These are phyloP conservation scores for Raddia distichophylla DNA, from an alignment of 176 grass and related monocot genomes.

Conservation along the genomic window DNA sequence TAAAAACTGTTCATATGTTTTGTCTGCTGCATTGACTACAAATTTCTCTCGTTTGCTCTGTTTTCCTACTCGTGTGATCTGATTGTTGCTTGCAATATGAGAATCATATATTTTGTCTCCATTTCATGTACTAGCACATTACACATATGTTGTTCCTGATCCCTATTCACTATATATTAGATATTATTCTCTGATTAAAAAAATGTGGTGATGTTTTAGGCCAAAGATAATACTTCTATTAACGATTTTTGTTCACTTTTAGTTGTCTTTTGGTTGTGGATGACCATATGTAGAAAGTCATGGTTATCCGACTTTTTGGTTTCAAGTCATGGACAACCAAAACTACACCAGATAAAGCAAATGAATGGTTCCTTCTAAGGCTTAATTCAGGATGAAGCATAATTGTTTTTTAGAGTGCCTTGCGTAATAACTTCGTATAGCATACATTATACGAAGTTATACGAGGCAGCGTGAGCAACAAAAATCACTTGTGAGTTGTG, in stretches of 20 bases:
- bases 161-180: not conserved
- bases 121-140: conserved; percentile 28
- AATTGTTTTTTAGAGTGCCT: not conserved
- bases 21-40: not conserved
- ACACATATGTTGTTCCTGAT: not conserved
- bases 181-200: not conserved
- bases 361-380: not conserved
- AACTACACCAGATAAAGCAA: not conserved
- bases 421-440: too few relatives aligned
- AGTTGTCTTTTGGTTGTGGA: not conserved
- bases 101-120: not conserved
- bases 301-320: too few relatives aligned
- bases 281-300: conserved; percentile 1
- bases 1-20: not conserved
- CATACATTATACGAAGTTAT: too few relatives aligned
- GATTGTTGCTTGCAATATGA: not conserved
- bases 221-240: not conserved
- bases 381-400: not conserved
- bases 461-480: not conserved
- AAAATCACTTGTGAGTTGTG: not conserved
- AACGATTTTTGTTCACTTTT: not conserved
- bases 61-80: not conserved
- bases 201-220: not conserved
- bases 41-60: not conserved
- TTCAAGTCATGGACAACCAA: not conserved